Conservation (phyloP, 1,284 basidiomycete species). For the Cryptococcus amylolentus region DNA sequence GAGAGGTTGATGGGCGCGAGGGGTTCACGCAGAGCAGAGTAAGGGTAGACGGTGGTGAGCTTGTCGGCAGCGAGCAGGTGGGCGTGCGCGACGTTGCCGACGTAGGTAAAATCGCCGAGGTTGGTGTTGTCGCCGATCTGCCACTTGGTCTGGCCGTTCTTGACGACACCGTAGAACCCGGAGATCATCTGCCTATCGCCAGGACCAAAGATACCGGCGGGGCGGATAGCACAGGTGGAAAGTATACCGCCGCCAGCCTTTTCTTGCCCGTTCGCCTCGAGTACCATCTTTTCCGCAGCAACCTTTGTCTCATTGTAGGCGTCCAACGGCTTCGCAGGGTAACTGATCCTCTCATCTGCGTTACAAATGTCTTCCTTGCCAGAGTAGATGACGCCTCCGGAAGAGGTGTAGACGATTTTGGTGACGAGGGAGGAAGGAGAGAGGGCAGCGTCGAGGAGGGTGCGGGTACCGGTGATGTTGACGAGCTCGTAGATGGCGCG, state of each 20-base stretch:
- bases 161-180: slow-evolving; percentile 76
- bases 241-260: slow-evolving; percentile 53
- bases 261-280: slow-evolving; percentile 77
- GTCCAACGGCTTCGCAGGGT: slow-evolving; percentile 74
- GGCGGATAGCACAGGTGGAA: slow-evolving; percentile 83
- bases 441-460: slow-evolving; percentile 80
- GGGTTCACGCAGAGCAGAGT: slow-evolving; percentile 56
- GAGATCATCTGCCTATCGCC: slow-evolving; percentile 86
- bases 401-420: slow-evolving; percentile 93
- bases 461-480: slow-evolving; percentile 87
- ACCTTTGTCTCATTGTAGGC: slow-evolving; percentile 97
- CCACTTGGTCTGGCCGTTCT: slow-evolving; percentile 79
- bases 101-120: slow-evolving; percentile 96
- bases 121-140: slow-evolving; percentile 94
- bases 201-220: slow-evolving; percentile 96
- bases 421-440: slow-evolving; percentile 60
- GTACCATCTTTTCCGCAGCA: slow-evolving; percentile 76
- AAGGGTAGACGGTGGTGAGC: slow-evolving; percentile 46
- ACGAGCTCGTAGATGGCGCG: slow-evolving; percentile 81
- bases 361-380: slow-evolving; percentile 72
- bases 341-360: slow-evolving; percentile 81
- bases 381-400: slow-evolving; percentile 88
- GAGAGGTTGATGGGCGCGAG: slow-evolving; percentile 64
- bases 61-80: slow-evolving; percentile 88
- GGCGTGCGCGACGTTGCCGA: slow-evolving; percentile 91